Evolutionary conservation across 1,284 basidiomycete species (phyloP).

Genomic region (Xerocomus minutiporus): DNA sequence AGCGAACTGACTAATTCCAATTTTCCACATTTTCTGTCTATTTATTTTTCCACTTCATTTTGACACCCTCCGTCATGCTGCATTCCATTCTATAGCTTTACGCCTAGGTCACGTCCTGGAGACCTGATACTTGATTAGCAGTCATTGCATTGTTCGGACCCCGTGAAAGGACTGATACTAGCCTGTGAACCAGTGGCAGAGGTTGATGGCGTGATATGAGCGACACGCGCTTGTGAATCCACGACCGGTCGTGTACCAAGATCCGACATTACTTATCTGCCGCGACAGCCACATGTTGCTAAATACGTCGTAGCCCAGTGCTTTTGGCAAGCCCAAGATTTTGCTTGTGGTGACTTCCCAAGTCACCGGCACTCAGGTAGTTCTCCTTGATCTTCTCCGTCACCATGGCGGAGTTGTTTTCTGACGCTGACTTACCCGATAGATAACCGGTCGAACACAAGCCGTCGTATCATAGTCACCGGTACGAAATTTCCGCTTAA

Average conservation of each 20-base stretch:
- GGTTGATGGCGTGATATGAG: constrained; percentile 12
- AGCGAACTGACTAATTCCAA: neutral
- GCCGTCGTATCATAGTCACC: constrained; percentile 7
- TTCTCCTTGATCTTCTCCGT: constrained; percentile 8
- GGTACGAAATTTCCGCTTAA: constrained; percentile 5
- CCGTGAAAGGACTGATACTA: constrained; percentile 5
- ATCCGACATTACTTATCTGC: constrained; percentile 8
- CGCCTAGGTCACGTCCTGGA: constrained; percentile 1
- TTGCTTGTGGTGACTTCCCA: constrained; percentile 18
- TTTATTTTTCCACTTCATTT: constrained; percentile 3
- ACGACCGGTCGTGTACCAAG: constrained; percentile 10
- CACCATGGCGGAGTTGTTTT: constrained; percentile 10
- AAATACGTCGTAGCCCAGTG: constrained; percentile 11
- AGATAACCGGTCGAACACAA: constrained; percentile 13
- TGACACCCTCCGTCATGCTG: neutral
- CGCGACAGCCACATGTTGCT: constrained; percentile 4
- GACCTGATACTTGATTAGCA: constrained; percentile 12
- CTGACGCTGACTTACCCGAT: neutral
- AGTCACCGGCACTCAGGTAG: constrained; percentile 18
- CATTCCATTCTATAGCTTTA: constrained; percentile 13
- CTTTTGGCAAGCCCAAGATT: constrained; percentile 4
- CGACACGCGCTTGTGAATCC: constrained; percentile 4
- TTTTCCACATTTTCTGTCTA: constrained; percentile 2
- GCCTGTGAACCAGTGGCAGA: constrained; percentile 1
- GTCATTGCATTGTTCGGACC: constrained; percentile 5